phyloP scores from a whole-genome alignment of 2,329 filamentous ascomycete genomes.

The Tolypocladium capitatum region DNA sequence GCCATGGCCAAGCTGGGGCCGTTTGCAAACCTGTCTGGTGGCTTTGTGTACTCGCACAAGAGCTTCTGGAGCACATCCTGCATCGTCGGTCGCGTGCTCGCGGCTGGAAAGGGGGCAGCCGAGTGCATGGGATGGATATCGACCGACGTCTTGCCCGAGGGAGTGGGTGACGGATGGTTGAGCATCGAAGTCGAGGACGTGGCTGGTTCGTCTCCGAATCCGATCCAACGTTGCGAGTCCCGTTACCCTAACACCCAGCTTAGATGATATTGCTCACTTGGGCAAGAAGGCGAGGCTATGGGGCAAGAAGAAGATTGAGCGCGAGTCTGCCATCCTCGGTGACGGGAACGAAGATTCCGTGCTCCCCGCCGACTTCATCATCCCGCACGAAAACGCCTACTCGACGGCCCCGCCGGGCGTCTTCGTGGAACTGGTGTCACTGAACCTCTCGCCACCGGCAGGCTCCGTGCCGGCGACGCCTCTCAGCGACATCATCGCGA shows the following conservation, averaged over 20 bases:
- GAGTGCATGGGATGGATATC: conserved; percentile 60
- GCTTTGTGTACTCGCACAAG: conserved; percentile 49
- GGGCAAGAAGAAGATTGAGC: conserved; percentile 46
- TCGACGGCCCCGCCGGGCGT: conserved; percentile 32
- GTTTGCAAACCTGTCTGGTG: conserved; percentile 48
- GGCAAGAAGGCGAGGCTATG: conserved; percentile 46
- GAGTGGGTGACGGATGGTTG: conserved; percentile 42
- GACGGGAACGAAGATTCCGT: conserved; percentile 40
- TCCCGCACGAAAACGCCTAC: conserved; percentile 44
- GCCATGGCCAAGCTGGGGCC: conserved; percentile 46
- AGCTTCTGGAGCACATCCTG: conserved; percentile 59
- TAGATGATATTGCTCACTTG: conserved; percentile 35
- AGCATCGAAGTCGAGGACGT: conserved; percentile 43
- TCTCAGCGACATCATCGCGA: conserved; percentile 25
- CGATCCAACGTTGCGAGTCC: too few relatives aligned
- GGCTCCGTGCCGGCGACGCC: conserved; percentile 33
- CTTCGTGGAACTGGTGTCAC: conserved; percentile 32
- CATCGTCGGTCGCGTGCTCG: conserved; percentile 50
- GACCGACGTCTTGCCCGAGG: conserved; percentile 41
- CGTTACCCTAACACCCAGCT: not conserved
- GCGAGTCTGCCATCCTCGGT: conserved; percentile 46
- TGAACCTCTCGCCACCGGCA: conserved; percentile 33
- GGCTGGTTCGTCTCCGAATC: conserved; percentile 17
- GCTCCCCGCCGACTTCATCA: conserved; percentile 48
- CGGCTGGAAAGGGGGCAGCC: conserved; percentile 45